phyloP scores from a whole-genome alignment of 108 stramenopile genomes.

The Cyclotella baltica region DNA sequence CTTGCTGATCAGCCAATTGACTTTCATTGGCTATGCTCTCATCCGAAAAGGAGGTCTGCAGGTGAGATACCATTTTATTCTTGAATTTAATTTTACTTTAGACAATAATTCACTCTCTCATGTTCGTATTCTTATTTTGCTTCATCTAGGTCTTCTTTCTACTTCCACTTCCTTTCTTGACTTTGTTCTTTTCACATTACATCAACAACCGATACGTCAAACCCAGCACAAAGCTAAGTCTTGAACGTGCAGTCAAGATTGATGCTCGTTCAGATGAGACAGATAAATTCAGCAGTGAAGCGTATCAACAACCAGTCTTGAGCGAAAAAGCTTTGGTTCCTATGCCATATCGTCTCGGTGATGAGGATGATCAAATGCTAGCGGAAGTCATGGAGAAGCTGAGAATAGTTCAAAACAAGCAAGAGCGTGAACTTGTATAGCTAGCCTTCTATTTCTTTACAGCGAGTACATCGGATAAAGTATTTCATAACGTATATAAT shows the following conservation, averaged over 20 bases:
- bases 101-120: too few species aligned
- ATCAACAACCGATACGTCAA: conserved; percentile 70
- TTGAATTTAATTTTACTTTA: too few species aligned
- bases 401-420: conserved; percentile 11
- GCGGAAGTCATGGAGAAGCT: conserved; percentile 36
- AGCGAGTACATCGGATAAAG: background rate
- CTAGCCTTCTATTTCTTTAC: background rate
- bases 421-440: background rate
- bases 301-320: conserved; percentile 89
- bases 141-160: conserved; percentile 49
- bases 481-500: background rate
- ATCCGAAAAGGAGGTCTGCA: conserved; percentile 71
- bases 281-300: conserved; percentile 69
- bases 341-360: conserved; percentile 62
- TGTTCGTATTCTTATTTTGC: background rate
- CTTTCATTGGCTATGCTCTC: conserved; percentile 81
- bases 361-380: conserved; percentile 18
- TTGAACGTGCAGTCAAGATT: conserved; percentile 88
- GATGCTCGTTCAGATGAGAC: conserved; percentile 68
- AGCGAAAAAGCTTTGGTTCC: conserved; percentile 68
- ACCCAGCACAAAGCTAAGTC: conserved; percentile 71
- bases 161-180: conserved; percentile 77
- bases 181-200: conserved; percentile 68
- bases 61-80: too few species aligned
- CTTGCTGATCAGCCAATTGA: conserved; percentile 82